Evolutionary conservation across 176 grass and related monocot species (phyloP).

Genomic region (Bromus sterilis): DNA sequence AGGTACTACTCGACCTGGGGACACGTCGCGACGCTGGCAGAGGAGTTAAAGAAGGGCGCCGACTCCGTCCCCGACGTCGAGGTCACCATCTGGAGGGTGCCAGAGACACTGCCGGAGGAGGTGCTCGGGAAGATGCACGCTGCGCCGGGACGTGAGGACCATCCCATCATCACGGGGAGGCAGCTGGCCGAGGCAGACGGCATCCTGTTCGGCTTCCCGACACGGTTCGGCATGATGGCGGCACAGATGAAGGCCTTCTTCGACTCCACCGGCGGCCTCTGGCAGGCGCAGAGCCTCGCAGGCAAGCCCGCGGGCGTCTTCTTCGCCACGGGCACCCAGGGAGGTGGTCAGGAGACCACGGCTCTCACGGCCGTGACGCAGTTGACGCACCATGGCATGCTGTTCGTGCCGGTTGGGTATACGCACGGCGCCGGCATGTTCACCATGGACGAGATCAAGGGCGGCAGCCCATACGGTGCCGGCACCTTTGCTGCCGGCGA

Average conservation of each 20-base stretch:
- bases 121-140: slow-evolving; percentile 4
- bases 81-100: background rate
- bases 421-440: slow-evolving; percentile 1
- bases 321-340: slow-evolving; percentile 78
- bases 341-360: slow-evolving; percentile 81
- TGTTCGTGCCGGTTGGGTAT: slow-evolving; percentile 7
- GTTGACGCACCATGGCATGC: slow-evolving; percentile 7
- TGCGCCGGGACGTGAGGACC: background rate
- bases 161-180: background rate
- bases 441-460: slow-evolving; percentile 8
- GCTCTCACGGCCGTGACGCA: background rate
- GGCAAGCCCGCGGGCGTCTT: slow-evolving; percentile 79
- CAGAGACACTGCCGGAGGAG: slow-evolving; percentile 1
- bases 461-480: background rate
- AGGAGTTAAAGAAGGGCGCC: background rate
- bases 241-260: slow-evolving; percentile 58
- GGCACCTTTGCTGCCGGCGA: background rate
- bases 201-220: background rate
- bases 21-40: background rate
- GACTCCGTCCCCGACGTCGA: background rate
- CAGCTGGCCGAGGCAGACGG: background rate
- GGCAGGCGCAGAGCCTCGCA: slow-evolving; percentile 37
- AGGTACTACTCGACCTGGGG: slow-evolving; percentile 7
- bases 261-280: slow-evolving; percentile 52
- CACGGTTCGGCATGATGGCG: slow-evolving; percentile 55